These are phyloP conservation scores for Rhizomucor miehei DNA, from an alignment of 371 early-diverging fungal genomes.

Conservation along the genomic window DNA sequence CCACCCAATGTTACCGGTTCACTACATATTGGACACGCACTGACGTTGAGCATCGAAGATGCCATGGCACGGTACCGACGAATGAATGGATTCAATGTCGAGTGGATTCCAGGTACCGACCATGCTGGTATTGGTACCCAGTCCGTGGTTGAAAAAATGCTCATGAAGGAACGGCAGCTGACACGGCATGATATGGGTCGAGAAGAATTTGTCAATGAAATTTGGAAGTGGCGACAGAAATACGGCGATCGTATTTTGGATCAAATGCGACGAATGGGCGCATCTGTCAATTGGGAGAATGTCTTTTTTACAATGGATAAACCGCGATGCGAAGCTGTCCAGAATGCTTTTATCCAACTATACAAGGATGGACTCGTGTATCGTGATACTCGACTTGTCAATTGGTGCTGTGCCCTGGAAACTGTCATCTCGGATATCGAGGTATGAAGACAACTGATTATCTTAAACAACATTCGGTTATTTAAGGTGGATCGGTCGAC, in stretches of 20 bases:
- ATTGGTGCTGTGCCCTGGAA: conserved; percentile 93
- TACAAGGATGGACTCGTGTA: conserved; percentile 90
- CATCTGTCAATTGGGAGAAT: conserved; percentile 83
- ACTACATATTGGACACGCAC: conserved; percentile 95
- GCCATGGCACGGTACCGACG: conserved; percentile 85
- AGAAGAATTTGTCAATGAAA: conserved; percentile 80
- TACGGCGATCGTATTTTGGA: conserved; percentile 60
- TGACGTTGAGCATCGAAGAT: conserved; percentile 90
- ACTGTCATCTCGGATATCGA: conserved; percentile 97
- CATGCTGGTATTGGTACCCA: conserved; percentile 99
- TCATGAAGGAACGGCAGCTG: conserved; percentile 59
- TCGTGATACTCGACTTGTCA: conserved; percentile 88
- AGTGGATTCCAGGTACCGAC: conserved; percentile 95
- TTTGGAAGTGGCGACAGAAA: conserved; percentile 85
- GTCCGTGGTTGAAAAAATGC: conserved; percentile 89
- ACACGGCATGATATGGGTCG: conserved; percentile 72
- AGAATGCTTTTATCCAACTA: conserved; percentile 84
- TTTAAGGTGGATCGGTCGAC: too few species aligned
- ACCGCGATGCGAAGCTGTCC: conserved; percentile 72
- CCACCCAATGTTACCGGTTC: conserved; percentile 98
- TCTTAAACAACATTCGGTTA: background rate
- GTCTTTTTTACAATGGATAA: conserved; percentile 93
- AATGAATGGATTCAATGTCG: conserved; percentile 79
- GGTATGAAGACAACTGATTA: too few species aligned
- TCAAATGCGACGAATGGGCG: conserved; percentile 76